Base-by-base conservation (phyloP, 371 early-diverging fungal genomes). In the Dentiscutata heterogama region DNA sequence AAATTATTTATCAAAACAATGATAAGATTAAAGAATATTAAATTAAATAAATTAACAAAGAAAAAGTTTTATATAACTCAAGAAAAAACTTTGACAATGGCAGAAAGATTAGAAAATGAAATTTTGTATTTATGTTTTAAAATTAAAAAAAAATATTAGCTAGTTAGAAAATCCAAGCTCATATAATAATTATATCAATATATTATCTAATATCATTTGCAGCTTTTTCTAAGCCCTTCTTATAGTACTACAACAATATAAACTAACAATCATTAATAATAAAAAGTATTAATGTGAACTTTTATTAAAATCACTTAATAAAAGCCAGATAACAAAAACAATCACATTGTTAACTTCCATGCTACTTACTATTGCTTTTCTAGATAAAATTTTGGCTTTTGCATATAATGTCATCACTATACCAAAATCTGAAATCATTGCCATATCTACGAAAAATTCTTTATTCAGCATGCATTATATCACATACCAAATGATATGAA, bases 321-420 rank as follows among this genome's bases (percentile, higher is more conserved):
- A 10, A 61, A 8, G 5, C n/a, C 42, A n/a, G 16, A 42, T 61
- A 42, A 18, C 18, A 29, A 77, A 63, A 77, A 77, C 25, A 8
- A 35, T 22, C 25, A 46, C 18, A 31, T 77, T 77, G 18, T 25
- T 77, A 39, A 39, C n/a, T 50, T 77, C 46, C 3, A 56, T 77
- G 42, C n/a, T 76, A 14, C 22, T 63, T 25, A 77, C 22, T 22
- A 61, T 77, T 42, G 77, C 77, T 22, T 77, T 77, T 27, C 61
- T 63, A 8, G 0, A 1, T 58, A 25, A 77, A 77, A 35, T n/a
- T 77, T n/a, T 77, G 56, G 74, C 14, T 73, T n/a, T 53, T 31
- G 2, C 16, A 73, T 54, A 77, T 61, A 20, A 35, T 77, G 35
- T 22, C n/a, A 29, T 77, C 61, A 25, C 50, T 77, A n/a, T 77